Evolutionary conservation across 495 filamentous ascomycete genomes (phyloP).

Genomic region (Podospora tetraspora): DNA sequence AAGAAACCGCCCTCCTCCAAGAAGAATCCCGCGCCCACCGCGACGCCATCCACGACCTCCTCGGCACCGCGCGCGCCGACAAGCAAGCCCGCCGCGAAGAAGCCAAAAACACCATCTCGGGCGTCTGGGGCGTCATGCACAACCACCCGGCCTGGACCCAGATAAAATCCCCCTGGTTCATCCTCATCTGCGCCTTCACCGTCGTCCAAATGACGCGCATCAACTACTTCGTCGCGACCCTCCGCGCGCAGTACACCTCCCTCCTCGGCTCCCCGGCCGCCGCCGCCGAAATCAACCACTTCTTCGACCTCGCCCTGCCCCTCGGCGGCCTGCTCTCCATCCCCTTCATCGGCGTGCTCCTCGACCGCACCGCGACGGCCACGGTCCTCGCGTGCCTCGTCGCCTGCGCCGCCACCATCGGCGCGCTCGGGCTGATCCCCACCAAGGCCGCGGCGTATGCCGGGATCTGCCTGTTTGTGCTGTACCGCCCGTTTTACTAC

Average conservation of each 20-base stretch:
- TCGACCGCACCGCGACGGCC: conserved; percentile 72
- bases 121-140: conserved; percentile 89
- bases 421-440: conserved; percentile 70
- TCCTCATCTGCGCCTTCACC: conserved; percentile 82
- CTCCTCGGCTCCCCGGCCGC: conserved; percentile 56
- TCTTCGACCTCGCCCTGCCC: conserved; percentile 87
- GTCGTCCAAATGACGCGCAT: conserved; percentile 89
- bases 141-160: conserved; percentile 65
- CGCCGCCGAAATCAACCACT: conserved; percentile 67
- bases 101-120: conserved; percentile 57
- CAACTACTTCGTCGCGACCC: conserved; percentile 95
- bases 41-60: conserved; percentile 63
- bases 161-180: conserved; percentile 79
- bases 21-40: conserved; percentile 60
- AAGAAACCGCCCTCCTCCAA: conserved; percentile 53
- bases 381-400: conserved; percentile 74
- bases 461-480: conserved; percentile 73
- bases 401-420: conserved; percentile 65
- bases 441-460: conserved; percentile 65
- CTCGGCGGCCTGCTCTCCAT: conserved; percentile 78
- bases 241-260: conserved; percentile 77
- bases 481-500: conserved; percentile 72
- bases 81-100: conserved; percentile 50
- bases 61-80: conserved; percentile 56
- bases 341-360: conserved; percentile 79